Conservation (phyloP, 1,284 basidiomycete species). For the Ustilago curta region DNA sequence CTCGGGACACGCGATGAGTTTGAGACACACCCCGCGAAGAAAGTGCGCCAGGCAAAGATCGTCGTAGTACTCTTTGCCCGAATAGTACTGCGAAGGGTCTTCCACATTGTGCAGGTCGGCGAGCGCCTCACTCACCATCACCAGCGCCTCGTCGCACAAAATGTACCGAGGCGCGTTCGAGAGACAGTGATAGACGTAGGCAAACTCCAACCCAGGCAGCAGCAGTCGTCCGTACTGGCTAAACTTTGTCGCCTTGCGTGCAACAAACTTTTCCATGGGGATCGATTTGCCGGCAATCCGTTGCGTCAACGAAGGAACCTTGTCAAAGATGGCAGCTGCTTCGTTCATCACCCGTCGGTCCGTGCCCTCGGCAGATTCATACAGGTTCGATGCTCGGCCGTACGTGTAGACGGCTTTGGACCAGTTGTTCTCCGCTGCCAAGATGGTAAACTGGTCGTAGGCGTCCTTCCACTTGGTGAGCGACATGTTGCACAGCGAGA, state of each 20-base stretch:
- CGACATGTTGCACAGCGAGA: constrained; percentile 66
- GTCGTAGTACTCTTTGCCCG: constrained; percentile 60
- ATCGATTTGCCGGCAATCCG: constrained; percentile 68
- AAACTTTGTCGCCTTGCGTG: constrained; percentile 66
- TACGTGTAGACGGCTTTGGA: constrained; percentile 68
- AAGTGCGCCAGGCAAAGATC: constrained; percentile 67
- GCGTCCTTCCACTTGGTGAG: constrained; percentile 60
- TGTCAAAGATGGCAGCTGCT: constrained; percentile 54
- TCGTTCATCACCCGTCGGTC: constrained; percentile 31
- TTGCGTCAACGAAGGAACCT: constrained; percentile 62
- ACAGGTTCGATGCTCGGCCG: constrained; percentile 58
- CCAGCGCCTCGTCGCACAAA: constrained; percentile 53
- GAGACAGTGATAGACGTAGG: constrained; percentile 67
- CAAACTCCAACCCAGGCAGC: constrained; percentile 65
- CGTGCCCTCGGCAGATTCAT: constrained; percentile 40
- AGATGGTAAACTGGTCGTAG: constrained; percentile 54
- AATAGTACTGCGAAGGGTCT: constrained; percentile 44
- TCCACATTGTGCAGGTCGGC: constrained; percentile 51
- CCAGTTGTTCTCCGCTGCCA: constrained; percentile 67
- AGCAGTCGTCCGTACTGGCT: constrained; percentile 56
- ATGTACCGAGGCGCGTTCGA: constrained; percentile 62
- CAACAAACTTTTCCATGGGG: constrained; percentile 68
- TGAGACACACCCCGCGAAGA: constrained; percentile 64
- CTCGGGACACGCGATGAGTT: constrained; percentile 67
- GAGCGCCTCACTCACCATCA: constrained; percentile 57